A percentile compares a stretch with the other conserved stretches of the same genome.
Conservation (phyloP, 768 basidiomycete species). For the Rhodocollybia butyracea region DNA sequence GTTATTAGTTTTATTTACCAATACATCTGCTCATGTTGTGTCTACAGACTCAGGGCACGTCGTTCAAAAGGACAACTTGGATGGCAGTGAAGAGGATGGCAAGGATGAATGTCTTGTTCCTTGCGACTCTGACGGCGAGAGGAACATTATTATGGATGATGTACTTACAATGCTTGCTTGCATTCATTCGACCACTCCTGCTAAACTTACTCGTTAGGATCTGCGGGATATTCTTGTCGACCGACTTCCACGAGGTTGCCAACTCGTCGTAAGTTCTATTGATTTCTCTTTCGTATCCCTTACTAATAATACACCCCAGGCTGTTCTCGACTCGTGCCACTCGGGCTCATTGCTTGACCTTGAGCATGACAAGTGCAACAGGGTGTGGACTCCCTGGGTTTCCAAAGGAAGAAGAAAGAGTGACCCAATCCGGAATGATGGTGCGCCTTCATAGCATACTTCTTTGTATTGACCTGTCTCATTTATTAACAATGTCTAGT, state of each 20-base stretch:
- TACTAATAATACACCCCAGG: constrained; percentile 12
- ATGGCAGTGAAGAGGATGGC: constrained; percentile 47
- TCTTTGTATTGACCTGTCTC: neutral
- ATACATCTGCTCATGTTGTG: constrained; percentile 17
- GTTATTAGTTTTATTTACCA: constrained; percentile 9
- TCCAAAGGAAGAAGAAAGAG: constrained; percentile 38
- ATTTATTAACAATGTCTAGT: neutral
- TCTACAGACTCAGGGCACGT: constrained; percentile 49
- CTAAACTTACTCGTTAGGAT: constrained; percentile 20
- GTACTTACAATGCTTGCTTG: constrained; percentile 21
- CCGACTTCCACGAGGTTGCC: constrained; percentile 31
- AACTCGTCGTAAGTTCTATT: constrained; percentile 28
- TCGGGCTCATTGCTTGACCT: constrained; percentile 41
- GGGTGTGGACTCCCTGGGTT: constrained; percentile 44
- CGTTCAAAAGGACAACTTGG: constrained; percentile 36
- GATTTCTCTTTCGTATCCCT: neutral
- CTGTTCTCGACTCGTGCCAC: constrained; percentile 38
- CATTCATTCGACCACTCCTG: neutral
- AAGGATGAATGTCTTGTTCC: constrained; percentile 52
- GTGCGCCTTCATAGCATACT: constrained; percentile 17
- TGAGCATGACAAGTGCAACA: constrained; percentile 40
- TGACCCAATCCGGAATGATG: constrained; percentile 28
- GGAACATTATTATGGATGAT: constrained; percentile 31
- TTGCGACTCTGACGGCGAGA: constrained; percentile 26
- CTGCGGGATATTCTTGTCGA: constrained; percentile 33